Evolutionary conservation across 208 protist genomes (phyloP).

Genomic region (Crithidia sp.): DNA sequence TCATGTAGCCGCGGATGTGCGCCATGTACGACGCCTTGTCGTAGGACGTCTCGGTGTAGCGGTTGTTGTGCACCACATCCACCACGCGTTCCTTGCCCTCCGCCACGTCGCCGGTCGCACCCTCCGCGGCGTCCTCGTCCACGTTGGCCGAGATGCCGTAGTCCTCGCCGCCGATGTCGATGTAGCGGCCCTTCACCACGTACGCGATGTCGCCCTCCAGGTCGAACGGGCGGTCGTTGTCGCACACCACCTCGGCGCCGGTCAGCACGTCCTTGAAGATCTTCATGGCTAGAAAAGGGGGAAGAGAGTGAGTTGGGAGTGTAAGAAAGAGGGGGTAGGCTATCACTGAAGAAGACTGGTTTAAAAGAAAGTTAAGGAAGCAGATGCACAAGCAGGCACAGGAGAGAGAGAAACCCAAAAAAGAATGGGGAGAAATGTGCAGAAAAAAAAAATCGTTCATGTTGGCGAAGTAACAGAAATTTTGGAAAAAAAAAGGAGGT

Average conservation of each 20-base stretch:
- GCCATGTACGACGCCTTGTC: slow-evolving; percentile 94
- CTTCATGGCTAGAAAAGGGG: slow-evolving; percentile 60
- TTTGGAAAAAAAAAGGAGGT: too few species aligned
- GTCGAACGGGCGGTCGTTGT: slow-evolving; percentile 86
- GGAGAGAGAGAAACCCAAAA: background rate
- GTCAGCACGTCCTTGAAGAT: slow-evolving; percentile 91
- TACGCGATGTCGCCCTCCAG: slow-evolving; percentile 86
- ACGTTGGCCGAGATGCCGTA: slow-evolving; percentile 92
- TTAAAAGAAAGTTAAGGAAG: background rate
- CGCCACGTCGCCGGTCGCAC: slow-evolving; percentile 81
- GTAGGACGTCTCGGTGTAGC: slow-evolving; percentile 92
- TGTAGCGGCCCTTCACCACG: slow-evolving; percentile 82
- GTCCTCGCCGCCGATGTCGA: slow-evolving; percentile 90
- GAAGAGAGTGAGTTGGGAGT: background rate
- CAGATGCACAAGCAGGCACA: background rate
- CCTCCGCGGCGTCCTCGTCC: slow-evolving; percentile 88
- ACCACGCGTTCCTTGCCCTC: slow-evolving; percentile 83
- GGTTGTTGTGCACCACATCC: slow-evolving; percentile 91
- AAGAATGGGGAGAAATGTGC: background rate
- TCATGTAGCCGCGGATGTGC: slow-evolving; percentile 94
- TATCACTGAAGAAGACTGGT: background rate
- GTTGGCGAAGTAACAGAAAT: too few species aligned
- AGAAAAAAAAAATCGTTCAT: background rate
- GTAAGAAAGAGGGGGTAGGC: background rate
- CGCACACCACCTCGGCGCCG: slow-evolving; percentile 91